These are phyloP conservation scores for Aurifilum marmelostoma DNA, from an alignment of 2,329 filamentous ascomycete genomes.

Conservation along the genomic window DNA sequence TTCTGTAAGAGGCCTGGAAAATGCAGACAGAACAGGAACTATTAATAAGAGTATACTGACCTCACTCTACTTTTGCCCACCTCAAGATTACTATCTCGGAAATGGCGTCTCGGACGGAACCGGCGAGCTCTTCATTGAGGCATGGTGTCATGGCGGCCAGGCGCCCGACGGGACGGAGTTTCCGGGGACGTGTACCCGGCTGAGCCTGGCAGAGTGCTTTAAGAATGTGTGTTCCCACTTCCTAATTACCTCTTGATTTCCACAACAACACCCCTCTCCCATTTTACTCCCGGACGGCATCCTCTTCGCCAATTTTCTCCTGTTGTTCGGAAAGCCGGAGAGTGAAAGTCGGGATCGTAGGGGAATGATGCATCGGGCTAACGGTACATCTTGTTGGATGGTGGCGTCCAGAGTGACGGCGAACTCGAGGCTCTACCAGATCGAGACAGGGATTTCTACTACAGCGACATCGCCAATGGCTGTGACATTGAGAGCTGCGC, in stretches of 20 bases:
- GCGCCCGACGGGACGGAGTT: neutral
- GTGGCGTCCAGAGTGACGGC: conserved; percentile 7
- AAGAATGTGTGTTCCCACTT: conserved; percentile 18
- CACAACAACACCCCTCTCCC: too few species aligned
- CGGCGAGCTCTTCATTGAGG: conserved; percentile 24
- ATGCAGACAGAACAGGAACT: neutral
- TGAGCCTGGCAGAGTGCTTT: conserved; percentile 22
- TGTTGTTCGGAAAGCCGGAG: too few species aligned
- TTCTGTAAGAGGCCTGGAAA: neutral
- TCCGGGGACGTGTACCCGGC: conserved; percentile 9
- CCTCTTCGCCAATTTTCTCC: too few species aligned
- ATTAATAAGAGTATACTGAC: neutral
- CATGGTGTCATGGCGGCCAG: conserved; percentile 20
- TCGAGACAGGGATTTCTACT: neutral
- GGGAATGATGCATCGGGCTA: neutral
- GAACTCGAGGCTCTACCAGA: conserved; percentile 7
- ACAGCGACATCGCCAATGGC: neutral
- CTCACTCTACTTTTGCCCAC: neutral
- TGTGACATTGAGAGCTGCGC: conserved; percentile 27
- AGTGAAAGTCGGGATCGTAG: too few species aligned
- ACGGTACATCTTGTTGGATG: neutral
- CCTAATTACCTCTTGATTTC: neutral
- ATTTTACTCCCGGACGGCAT: too few species aligned
- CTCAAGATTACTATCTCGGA: conserved; percentile 26
- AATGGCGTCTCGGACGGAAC: conserved; percentile 24